phyloP scores from a whole-genome alignment of 768 basidiomycete genomes.

The Myochromella boudieri region DNA sequence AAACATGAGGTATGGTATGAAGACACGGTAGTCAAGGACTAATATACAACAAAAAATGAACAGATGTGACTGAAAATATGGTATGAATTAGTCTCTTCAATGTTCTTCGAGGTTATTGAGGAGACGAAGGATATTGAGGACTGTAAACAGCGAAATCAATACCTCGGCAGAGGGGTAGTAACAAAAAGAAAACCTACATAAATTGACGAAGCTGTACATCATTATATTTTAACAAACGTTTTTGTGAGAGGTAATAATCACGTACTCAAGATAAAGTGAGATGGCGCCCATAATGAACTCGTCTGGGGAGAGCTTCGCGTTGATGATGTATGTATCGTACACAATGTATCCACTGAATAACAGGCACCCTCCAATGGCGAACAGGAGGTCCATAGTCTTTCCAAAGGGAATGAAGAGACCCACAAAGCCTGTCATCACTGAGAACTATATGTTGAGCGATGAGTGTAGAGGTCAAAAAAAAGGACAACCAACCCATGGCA shows the following conservation, averaged over 20 bases:
- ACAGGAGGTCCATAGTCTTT: slow-evolving; percentile 77
- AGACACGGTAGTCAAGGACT: background rate
- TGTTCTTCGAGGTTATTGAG: slow-evolving; percentile 61
- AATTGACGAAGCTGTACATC: slow-evolving; percentile 71
- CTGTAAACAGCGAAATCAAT: slow-evolving; percentile 33
- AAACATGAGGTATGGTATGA: background rate
- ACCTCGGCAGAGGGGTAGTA: background rate
- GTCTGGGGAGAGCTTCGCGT: slow-evolving; percentile 85
- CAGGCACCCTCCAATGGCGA: slow-evolving; percentile 74
- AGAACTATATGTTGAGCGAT: slow-evolving; percentile 3
- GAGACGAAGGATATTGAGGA: slow-evolving; percentile 84
- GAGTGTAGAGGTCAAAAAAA: background rate
- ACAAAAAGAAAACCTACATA: slow-evolving; percentile 57
- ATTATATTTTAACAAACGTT: slow-evolving; percentile 16
- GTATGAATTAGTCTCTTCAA: slow-evolving; percentile 20
- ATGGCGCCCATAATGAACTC: slow-evolving; percentile 92
- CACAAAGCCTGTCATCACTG: slow-evolving; percentile 81
- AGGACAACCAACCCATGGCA: slow-evolving; percentile 58
- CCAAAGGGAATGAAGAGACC: slow-evolving; percentile 86
- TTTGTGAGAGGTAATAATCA: slow-evolving; percentile 18
- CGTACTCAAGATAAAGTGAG: slow-evolving; percentile 91
- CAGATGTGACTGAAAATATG: background rate
- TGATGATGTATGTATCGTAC: slow-evolving; percentile 90
- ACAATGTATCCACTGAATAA: slow-evolving; percentile 90
- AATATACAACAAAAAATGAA: slow-evolving; percentile 10